Percentiles rank a stretch among this genome's conserved stretches.
Conservation (phyloP, 768 basidiomycete species). For the Lactarius hengduanensis region DNA sequence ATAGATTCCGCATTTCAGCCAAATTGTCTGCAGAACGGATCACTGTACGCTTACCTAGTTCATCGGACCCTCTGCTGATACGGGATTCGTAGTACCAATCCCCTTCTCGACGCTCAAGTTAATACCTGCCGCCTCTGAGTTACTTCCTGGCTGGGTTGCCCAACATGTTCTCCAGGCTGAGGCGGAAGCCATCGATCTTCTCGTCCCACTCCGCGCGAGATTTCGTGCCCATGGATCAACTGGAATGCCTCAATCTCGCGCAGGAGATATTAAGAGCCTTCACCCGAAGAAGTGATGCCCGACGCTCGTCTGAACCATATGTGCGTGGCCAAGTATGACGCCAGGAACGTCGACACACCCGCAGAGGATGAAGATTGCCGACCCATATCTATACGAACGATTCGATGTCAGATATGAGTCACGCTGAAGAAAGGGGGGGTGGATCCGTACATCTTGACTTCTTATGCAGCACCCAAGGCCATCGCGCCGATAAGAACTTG, state of each 20-base stretch:
- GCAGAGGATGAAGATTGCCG: constrained; percentile 44
- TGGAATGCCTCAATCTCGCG: constrained; percentile 58
- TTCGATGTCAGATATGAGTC: not conserved
- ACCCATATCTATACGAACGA: constrained; percentile 36
- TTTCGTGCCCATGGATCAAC: constrained; percentile 50
- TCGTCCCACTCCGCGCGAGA: constrained; percentile 40
- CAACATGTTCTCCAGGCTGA: constrained; percentile 48
- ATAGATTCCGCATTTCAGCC: not conserved
- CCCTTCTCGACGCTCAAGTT: not conserved
- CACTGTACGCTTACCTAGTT: constrained; percentile 3
- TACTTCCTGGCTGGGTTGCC: constrained; percentile 31
- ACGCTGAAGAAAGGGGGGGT: not conserved
- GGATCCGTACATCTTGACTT: constrained; percentile 26
- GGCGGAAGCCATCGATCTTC: constrained; percentile 37
- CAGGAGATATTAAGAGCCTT: constrained; percentile 65
- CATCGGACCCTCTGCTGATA: not conserved
- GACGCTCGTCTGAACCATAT: constrained; percentile 69
- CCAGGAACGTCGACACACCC: constrained; percentile 66
- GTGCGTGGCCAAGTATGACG: constrained; percentile 73
- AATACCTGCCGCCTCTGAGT: not conserved
- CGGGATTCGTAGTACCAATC: not conserved
- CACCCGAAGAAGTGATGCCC: constrained; percentile 49
- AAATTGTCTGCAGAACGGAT: not conserved
- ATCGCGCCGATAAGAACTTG: constrained; percentile 35
- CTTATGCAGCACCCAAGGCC: constrained; percentile 30